Percentiles rank a stretch among this genome's conserved stretches.
phyloP scores from a whole-genome alignment of 202 grass and related monocot species.

The Schoenoplectus tabernaemontani region DNA sequence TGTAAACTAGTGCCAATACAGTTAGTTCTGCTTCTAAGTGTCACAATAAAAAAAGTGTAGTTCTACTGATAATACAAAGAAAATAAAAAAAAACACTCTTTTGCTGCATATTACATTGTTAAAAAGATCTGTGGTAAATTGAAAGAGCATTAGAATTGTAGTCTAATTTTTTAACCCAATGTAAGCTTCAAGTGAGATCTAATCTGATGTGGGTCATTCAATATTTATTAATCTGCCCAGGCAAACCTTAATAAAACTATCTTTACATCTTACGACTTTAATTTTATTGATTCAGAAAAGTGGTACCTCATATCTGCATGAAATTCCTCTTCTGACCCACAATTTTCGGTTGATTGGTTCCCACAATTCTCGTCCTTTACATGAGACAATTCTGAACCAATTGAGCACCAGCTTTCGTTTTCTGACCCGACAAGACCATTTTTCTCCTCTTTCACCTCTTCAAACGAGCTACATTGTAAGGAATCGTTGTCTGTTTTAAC shows the following conservation, averaged over 20 bases:
- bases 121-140: not conserved
- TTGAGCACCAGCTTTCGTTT: conserved; percentile 52
- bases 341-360: conserved; percentile 25
- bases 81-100: too few relatives aligned
- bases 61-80: not conserved
- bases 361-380: conserved; percentile 13
- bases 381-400: conserved; percentile 33
- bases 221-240: not conserved
- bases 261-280: not conserved
- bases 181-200: not conserved
- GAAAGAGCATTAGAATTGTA: not conserved
- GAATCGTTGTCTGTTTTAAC: conserved; percentile 28
- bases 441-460: conserved; percentile 24
- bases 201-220: not conserved
- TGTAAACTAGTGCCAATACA: not conserved
- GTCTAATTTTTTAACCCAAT: not conserved
- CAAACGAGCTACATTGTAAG: conserved; percentile 1
- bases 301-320: conserved; percentile 20
- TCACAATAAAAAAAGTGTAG: not conserved
- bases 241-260: not conserved
- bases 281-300: not conserved
- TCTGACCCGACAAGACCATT: not conserved
- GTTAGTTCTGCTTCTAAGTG: not conserved
- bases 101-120: not conserved
- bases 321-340: conserved; percentile 16